Evolutionary conservation across 2,329 filamentous ascomycete genomes (phyloP), one percentile per base, ranked within the genome.

Genomic region (Colletotrichum chrysophilum): DNA sequence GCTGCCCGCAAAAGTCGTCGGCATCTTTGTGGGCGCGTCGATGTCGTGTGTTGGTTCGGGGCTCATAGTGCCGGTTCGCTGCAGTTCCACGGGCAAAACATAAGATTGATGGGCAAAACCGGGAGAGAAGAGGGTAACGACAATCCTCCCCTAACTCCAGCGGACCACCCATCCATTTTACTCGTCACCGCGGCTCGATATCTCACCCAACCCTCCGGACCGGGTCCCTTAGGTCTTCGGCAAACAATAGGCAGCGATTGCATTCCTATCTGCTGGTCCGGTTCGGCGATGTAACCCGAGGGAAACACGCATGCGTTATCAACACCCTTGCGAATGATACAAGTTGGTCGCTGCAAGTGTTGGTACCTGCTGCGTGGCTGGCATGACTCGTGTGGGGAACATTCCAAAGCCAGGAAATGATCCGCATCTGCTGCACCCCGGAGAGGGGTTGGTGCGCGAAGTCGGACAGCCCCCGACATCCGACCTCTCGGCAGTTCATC

Each of bases 391-490:
- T 30, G 73, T 67, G 69, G 69, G 34, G 38, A 72, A n/a, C 9
- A 14, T 36, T 21, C 26, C 62, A 28, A 62, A 72, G 48, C 7
- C 43, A 26, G 69, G 8, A 72, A 75, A 16, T 34, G 62, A 75
- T 72, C 38, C 24, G 32, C 73, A 28, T 18, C n/a, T 38, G 30
- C 52, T 71, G 52, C 34, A 66, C 69, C 62, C 71, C 52, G 36
- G 30, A 62, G 62, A 66, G 67, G 71, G 69, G 36, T 70, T 55
- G 58, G 24, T n/a, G 38, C 36, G 73, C 69, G 62, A 75, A 13
- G 69, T 73, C 73, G 69, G 73, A 75, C 26, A 26, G 36, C 43
- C 55, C 28, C 62, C 69, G 69, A 73, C 62, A 10, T 34, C 56
- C 55, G n/a, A 71, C 36, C n/a, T 58, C 43, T 67, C 43, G 62